phyloP scores from a whole-genome alignment of 495 filamentous ascomycete species.

The Podospora bellae-mahoneyi region DNA sequence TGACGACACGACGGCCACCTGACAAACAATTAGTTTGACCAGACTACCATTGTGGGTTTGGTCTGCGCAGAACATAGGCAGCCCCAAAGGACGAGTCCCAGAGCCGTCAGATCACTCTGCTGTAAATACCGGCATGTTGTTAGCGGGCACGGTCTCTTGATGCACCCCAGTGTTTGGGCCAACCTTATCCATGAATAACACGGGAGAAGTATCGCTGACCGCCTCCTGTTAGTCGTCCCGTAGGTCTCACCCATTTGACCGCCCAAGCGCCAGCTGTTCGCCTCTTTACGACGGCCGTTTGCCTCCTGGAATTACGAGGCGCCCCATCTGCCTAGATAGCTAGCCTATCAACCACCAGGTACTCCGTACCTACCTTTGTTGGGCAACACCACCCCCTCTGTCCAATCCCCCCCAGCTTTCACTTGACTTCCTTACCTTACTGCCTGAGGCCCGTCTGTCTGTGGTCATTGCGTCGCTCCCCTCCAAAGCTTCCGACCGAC shows the following conservation, averaged over 20 bases:
- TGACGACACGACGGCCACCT: slow-evolving; percentile 5
- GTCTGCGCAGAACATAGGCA: slow-evolving; percentile 6
- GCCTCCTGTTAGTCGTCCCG: slow-evolving; percentile 28
- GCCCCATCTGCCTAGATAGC: slow-evolving; percentile 26
- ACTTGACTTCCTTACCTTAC: background rate
- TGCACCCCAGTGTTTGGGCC: slow-evolving; percentile 14
- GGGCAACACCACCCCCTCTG: background rate
- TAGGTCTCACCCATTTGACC: slow-evolving; percentile 13
- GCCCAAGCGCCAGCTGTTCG: slow-evolving; percentile 4
- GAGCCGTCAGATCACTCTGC: background rate
- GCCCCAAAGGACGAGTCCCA: slow-evolving; percentile 3
- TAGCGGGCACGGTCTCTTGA: slow-evolving; percentile 15
- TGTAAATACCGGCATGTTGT: slow-evolving; percentile 16
- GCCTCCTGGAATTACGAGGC: slow-evolving; percentile 24
- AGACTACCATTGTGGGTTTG: slow-evolving; percentile 1
- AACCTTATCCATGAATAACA: slow-evolving; percentile 11
- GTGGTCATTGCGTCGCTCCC: slow-evolving; percentile 4
- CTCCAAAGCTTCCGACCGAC: slow-evolving; percentile 15
- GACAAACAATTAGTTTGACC: slow-evolving; percentile 17
- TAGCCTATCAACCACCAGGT: slow-evolving; percentile 28
- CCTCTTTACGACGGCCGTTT: slow-evolving; percentile 10
- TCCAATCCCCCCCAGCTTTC: background rate
- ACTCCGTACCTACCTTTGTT: slow-evolving; percentile 23
- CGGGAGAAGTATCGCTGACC: slow-evolving; percentile 27
- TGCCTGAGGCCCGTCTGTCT: slow-evolving; percentile 16